These are phyloP conservation scores for Apiospora sp. DNA, from an alignment of 2,329 filamentous ascomycete genomes.

Conservation along the genomic window DNA sequence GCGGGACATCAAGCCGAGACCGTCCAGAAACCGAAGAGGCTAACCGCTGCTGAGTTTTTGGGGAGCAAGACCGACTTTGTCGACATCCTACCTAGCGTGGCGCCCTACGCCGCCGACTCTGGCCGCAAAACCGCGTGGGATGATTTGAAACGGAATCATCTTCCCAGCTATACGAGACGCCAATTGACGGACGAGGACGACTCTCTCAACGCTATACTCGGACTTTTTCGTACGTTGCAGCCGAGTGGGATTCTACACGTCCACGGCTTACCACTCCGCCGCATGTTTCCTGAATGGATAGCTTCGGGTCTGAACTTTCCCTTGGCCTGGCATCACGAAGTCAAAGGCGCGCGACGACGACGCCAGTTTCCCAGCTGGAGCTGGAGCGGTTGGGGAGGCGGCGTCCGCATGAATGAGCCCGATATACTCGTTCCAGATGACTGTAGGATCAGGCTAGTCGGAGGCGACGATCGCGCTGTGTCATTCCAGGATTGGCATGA, in stretches of 20 bases:
- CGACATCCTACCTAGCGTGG: background rate
- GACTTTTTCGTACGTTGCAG: conserved; percentile 5
- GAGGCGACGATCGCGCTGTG: background rate
- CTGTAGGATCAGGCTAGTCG: background rate
- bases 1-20: background rate
- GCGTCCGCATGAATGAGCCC: background rate
- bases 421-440: conserved; percentile 6
- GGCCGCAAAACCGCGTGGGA: background rate
- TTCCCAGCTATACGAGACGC: conserved; percentile 7
- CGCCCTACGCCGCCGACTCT: too few species aligned
- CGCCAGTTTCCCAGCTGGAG: background rate
- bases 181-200: background rate
- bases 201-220: conserved; percentile 14
- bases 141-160: background rate
- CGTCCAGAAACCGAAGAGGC: background rate
- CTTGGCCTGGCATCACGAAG: conserved; percentile 10
- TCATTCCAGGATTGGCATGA: conserved; percentile 1
- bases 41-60: background rate
- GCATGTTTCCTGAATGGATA: too few species aligned
- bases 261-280: background rate
- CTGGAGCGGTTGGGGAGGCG: conserved; percentile 17
- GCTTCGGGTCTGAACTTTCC: too few species aligned
- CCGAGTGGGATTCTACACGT: background rate
- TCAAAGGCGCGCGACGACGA: background rate
- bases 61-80: background rate